A percentile compares a stretch with the other conserved stretches of the same genome.
Conservation (phyloP, 139 green algal genomes). For the Raphidocelis subcapitata region DNA sequence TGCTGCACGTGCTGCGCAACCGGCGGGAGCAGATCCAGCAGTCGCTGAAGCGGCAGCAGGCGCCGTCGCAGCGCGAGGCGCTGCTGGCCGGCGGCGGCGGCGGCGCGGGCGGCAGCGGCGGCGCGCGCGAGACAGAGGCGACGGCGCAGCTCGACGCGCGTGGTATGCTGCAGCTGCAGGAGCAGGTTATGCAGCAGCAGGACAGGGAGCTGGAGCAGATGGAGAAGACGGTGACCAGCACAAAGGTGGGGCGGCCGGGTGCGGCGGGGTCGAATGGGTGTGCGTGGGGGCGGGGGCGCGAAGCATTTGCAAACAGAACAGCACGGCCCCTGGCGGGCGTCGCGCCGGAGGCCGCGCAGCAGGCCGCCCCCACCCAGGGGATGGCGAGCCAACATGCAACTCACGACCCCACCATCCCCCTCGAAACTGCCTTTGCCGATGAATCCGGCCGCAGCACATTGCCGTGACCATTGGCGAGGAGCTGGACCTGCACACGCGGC, state of each 20-base stretch:
- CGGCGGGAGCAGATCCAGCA: slow-evolving; percentile 77
- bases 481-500: slow-evolving; percentile 76
- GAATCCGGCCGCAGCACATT: slow-evolving; percentile 85
- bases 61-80: background rate
- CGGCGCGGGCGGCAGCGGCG: background rate
- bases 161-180: slow-evolving; percentile 71
- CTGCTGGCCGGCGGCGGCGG: background rate
- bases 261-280: too few relatives aligned
- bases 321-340: too few relatives aligned
- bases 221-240: slow-evolving; percentile 69
- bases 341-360: too few relatives aligned
- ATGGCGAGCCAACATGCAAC: background rate
- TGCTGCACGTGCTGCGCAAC: slow-evolving; percentile 63
- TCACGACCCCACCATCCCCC: background rate
- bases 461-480: slow-evolving; percentile 90
- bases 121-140: slow-evolving; percentile 49
- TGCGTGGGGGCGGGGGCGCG: too few relatives aligned
- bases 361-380: too few relatives aligned
- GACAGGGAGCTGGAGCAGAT: slow-evolving; percentile 74
- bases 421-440: background rate
- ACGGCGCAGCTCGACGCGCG: slow-evolving; percentile 67
- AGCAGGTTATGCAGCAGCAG: slow-evolving; percentile 73
- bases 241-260: slow-evolving; percentile 62
- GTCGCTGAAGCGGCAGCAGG: slow-evolving; percentile 57
- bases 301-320: too few relatives aligned